Conservation (phyloP, 257 asterid genomes). For the Solanum tacnaense region DNA sequence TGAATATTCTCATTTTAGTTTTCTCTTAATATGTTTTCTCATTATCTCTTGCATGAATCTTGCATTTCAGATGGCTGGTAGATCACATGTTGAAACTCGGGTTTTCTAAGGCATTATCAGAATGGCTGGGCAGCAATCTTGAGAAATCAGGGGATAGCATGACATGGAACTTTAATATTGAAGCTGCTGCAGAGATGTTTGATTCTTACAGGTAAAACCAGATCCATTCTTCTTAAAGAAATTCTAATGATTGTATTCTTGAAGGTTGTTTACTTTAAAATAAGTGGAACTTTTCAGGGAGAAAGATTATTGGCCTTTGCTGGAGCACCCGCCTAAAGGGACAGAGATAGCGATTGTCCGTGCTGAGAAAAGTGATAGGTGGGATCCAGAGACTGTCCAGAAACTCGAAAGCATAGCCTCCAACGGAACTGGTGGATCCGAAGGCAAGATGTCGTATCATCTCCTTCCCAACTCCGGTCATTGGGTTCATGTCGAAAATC, state of each 20-base stretch:
- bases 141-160: slow-evolving; percentile 56
- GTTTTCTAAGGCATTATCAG: slow-evolving; percentile 75
- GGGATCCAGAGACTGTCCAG: slow-evolving; percentile 46
- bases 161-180: slow-evolving; percentile 80
- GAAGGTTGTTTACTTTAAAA: background rate
- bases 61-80: slow-evolving; percentile 71
- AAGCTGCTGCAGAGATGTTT: slow-evolving; percentile 87
- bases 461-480: slow-evolving; percentile 81
- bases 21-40: background rate
- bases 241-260: background rate
- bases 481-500: slow-evolving; percentile 98
- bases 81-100: slow-evolving; percentile 76
- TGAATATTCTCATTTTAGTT: background rate
- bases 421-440: slow-evolving; percentile 23
- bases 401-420: slow-evolving; percentile 40
- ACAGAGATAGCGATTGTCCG: slow-evolving; percentile 62
- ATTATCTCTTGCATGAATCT: background rate
- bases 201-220: slow-evolving; percentile 55
- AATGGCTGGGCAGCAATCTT: slow-evolving; percentile 93
- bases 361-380: slow-evolving; percentile 87
- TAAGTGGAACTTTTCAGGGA: slow-evolving; percentile 30
- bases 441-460: slow-evolving; percentile 51
- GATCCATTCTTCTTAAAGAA: background rate
- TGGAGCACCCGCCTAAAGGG: slow-evolving; percentile 62
- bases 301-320: slow-evolving; percentile 54